These are phyloP conservation scores for Raddia distichophylla DNA, from an alignment of 176 grass and related monocot genomes.

Conservation along the genomic window DNA sequence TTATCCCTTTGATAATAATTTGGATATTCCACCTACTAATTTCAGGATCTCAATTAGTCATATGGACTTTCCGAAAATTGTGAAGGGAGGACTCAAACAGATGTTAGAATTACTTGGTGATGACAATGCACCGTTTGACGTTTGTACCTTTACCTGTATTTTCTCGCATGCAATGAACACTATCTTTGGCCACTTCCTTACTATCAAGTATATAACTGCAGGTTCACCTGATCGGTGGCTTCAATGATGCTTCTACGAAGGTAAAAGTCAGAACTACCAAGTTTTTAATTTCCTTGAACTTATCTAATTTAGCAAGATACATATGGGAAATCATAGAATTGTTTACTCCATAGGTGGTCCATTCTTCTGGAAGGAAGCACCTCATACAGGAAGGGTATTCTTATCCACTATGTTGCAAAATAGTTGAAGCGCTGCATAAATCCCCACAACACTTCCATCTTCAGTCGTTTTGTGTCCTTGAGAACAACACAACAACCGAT, in stretches of 20 bases:
- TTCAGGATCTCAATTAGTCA: conserved; percentile 77
- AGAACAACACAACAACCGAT: conserved; percentile 71
- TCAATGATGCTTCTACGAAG: conserved; percentile 70
- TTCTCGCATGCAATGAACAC: conserved; percentile 14
- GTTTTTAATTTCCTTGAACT: conserved; percentile 20
- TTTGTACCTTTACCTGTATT: conserved; percentile 58
- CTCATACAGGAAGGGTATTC: conserved; percentile 66
- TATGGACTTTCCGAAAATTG: conserved; percentile 81
- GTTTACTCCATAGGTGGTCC: conserved; percentile 42
- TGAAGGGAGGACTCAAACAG: conserved; percentile 71
- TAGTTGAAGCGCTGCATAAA: conserved; percentile 65
- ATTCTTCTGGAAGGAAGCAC: conserved; percentile 42
- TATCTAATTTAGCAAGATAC: background rate
- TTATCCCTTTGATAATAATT: conserved; percentile 5
- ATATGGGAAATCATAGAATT: conserved; percentile 22
- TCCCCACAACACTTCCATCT: conserved; percentile 67
- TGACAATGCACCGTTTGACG: conserved; percentile 71
- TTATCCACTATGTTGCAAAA: conserved; percentile 73
- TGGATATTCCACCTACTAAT: conserved; percentile 29
- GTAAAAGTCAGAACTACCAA: conserved; percentile 42
- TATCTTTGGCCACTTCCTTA: conserved; percentile 36
- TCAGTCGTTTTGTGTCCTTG: conserved; percentile 66
- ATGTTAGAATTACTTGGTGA: conserved; percentile 80
- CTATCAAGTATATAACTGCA: conserved; percentile 47
- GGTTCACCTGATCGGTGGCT: conserved; percentile 83